phyloP scores from a whole-genome alignment of 208 protist genomes.

The Acanthamoeba triangularis region DNA sequence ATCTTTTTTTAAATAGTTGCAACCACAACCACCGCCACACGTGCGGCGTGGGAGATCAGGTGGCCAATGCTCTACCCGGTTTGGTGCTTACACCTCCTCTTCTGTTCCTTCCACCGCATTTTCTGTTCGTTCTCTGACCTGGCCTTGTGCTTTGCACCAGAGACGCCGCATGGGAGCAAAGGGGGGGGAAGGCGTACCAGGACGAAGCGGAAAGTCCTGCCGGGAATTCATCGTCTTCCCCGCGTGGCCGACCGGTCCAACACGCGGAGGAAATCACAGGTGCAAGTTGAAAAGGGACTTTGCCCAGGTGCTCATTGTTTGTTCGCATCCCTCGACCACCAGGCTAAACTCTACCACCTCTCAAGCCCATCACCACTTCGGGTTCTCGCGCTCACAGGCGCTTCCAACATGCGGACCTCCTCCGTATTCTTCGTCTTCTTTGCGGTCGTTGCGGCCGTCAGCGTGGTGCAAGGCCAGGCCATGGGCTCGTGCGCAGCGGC shows the following conservation, averaged over 20 bases:
- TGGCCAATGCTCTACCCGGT: neutral
- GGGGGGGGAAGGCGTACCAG: neutral
- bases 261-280: too few relatives aligned
- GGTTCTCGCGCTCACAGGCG: neutral
- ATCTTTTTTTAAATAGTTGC: too few relatives aligned
- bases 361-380: too few relatives aligned
- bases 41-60: too few relatives aligned
- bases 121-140: neutral
- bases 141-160: neutral
- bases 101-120: slow-evolving; percentile 16
- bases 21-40: too few relatives aligned
- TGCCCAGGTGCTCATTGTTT: too few relatives aligned
- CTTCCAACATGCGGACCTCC: neutral
- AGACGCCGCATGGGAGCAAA: neutral
- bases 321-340: too few relatives aligned
- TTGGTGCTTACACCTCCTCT: neutral
- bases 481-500: neutral
- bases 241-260: too few relatives aligned
- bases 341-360: too few relatives aligned
- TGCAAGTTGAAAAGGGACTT: too few relatives aligned
- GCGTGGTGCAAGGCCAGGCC: neutral
- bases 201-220: too few relatives aligned
- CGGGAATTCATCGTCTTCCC: too few relatives aligned
- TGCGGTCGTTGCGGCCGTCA: neutral
- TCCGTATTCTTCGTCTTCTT: neutral